Evolutionary conservation across 106 monocot genomes (phyloP).

Genomic region (Apostasia ramifera): DNA sequence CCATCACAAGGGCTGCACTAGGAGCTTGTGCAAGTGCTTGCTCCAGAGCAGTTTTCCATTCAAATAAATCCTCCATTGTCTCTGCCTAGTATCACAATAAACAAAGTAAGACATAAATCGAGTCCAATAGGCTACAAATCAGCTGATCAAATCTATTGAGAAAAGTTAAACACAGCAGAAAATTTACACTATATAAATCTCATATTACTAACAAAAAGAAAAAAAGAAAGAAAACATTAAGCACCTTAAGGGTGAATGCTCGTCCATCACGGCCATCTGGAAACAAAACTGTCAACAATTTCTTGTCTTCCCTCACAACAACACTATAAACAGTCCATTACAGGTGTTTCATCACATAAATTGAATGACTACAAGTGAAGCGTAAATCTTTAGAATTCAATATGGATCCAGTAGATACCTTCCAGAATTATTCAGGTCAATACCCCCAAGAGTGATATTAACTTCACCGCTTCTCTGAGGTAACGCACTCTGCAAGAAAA

Average conservation of each 20-base stretch:
- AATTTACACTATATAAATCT: not conserved
- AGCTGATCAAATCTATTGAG: not conserved
- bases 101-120: not conserved
- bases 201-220: not conserved
- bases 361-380: not conserved
- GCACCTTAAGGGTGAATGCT: conserved; percentile 95
- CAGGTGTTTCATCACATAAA: conserved; percentile 4
- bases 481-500: conserved; percentile 60
- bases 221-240: not conserved
- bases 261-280: conserved; percentile 99
- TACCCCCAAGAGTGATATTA: conserved; percentile 90
- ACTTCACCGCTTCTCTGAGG: conserved; percentile 93
- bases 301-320: conserved; percentile 97
- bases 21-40: conserved; percentile 92
- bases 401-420: conserved; percentile 38
- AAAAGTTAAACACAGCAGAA: not conserved
- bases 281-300: conserved; percentile 86
- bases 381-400: not conserved
- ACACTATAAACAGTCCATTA: conserved; percentile 50
- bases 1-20: conserved; percentile 98
- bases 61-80: conserved; percentile 87
- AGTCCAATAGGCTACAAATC: not conserved
- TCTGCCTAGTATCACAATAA: conserved; percentile 58
- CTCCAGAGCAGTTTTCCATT: conserved; percentile 97
- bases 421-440: conserved; percentile 98